A percentile compares a stretch with the other conserved stretches of the same genome.
Evolutionary conservation across 177 flowering plant genomes (phyloP).

Genomic region (Vitis hybrid): DNA sequence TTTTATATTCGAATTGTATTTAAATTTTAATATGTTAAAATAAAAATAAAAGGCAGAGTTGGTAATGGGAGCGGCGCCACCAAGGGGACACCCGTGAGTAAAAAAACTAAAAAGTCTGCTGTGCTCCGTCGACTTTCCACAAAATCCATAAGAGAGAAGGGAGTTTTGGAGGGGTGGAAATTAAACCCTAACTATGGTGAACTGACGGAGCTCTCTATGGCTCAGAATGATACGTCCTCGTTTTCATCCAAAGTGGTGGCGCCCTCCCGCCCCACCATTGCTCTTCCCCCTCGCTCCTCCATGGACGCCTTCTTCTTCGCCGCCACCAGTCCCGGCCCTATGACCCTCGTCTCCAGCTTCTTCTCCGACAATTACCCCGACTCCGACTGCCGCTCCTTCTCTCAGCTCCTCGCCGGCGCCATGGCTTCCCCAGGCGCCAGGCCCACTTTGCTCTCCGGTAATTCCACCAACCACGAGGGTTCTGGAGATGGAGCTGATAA

Average conservation of each 20-base stretch:
- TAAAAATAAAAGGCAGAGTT: no score
- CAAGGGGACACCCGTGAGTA: no score
- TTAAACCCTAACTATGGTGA: background rate
- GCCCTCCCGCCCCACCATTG: conserved; percentile 48
- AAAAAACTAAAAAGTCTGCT: no score
- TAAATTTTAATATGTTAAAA: background rate
- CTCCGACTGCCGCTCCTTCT: conserved; percentile 55
- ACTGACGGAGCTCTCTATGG: no score
- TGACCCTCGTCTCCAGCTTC: conserved; percentile 76
- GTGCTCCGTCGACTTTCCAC: conserved; percentile 17
- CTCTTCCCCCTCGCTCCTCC: conserved; percentile 62
- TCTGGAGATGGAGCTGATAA: conserved; percentile 10
- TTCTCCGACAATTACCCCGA: conserved; percentile 66
- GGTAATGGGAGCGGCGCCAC: no score
- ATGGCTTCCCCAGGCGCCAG: conserved; percentile 67
- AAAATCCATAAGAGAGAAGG: background rate
- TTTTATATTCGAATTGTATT: no score
- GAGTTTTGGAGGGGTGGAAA: conserved; percentile 2
- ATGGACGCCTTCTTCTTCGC: conserved; percentile 45
- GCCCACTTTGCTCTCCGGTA: conserved; percentile 2
- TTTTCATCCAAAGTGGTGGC: conserved; percentile 1
- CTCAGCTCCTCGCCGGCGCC: conserved; percentile 93
- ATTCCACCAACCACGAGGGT: conserved; percentile 7
- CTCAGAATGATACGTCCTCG: no score
- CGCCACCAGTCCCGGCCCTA: conserved; percentile 77